phyloP scores from a whole-genome alignment of 768 basidiomycete genomes.

The Tylopilus subfusipes region DNA sequence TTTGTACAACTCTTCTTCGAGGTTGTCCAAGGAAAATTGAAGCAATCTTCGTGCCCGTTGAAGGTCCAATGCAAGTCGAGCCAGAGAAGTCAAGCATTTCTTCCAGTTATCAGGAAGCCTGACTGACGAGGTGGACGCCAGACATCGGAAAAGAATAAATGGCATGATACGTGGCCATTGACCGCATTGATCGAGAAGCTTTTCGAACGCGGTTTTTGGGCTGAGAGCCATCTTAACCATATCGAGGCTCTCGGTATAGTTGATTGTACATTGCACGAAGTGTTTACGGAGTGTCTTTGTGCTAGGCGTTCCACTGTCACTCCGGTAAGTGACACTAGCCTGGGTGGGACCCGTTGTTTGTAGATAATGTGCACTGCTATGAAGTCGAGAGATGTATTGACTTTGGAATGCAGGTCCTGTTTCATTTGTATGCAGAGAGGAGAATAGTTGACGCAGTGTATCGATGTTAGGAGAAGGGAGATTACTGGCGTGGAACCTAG shows the following conservation, averaged over 20 bases:
- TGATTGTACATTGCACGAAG: no score
- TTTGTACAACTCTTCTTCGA: neutral
- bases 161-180: constrained; percentile 40
- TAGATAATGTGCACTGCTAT: neutral
- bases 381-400: no score
- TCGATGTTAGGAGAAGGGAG: no score
- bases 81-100: no score
- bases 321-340: no score
- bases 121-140: no score
- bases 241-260: neutral
- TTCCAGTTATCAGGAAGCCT: no score
- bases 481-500: no score
- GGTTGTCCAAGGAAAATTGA: neutral
- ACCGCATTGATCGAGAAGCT: no score
- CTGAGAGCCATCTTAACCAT: constrained; percentile 3
- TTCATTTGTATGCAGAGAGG: neutral
- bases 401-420: neutral
- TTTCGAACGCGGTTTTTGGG: constrained; percentile 15
- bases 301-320: constrained; percentile 27
- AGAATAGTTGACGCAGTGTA: neutral
- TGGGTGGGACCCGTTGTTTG: neutral
- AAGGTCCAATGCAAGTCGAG: no score
- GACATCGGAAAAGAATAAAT: no score
- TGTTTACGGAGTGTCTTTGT: neutral
- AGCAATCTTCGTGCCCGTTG: neutral